A percentile compares a stretch with the other conserved stretches of the same genome.
phyloP scores from a whole-genome alignment of 202 grass and related monocot genomes.

The Tripidium arundinaceum region DNA sequence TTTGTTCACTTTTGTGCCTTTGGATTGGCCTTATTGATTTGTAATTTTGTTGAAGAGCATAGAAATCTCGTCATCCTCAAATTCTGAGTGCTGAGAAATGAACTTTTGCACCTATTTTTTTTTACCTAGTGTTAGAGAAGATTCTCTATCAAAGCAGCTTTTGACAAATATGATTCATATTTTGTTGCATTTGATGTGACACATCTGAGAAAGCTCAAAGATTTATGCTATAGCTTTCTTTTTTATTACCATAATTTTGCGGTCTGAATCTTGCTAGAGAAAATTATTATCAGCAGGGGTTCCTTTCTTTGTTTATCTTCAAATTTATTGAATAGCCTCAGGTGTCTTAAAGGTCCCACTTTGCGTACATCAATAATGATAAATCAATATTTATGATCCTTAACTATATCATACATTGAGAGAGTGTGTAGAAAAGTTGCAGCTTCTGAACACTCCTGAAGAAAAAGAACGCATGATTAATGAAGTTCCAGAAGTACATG shows the following conservation, averaged over 20 bases:
- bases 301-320: slow-evolving; percentile 26
- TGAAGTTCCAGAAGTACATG: slow-evolving; percentile 83
- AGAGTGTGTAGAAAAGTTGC: slow-evolving; percentile 87
- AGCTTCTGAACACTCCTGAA: slow-evolving; percentile 75
- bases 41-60: neutral
- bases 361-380: slow-evolving; percentile 17
- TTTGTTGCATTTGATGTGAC: slow-evolving; percentile 2
- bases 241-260: neutral
- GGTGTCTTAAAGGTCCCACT: neutral
- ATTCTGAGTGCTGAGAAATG: neutral
- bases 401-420: slow-evolving; percentile 78
- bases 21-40: neutral
- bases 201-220: neutral
- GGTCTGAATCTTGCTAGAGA: neutral
- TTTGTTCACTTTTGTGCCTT: neutral
- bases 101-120: neutral
- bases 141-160: neutral
- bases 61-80: slow-evolving; percentile 9
- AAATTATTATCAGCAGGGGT: slow-evolving; percentile 3
- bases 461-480: slow-evolving; percentile 65
- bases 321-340: slow-evolving; percentile 8
- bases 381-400: slow-evolving; percentile 45
- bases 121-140: neutral
- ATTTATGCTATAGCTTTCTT: slow-evolving; percentile 4
- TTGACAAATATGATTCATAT: neutral